Base-by-base conservation (phyloP, 2,329 filamentous ascomycete species). In the Geosmithia putterillii region DNA sequence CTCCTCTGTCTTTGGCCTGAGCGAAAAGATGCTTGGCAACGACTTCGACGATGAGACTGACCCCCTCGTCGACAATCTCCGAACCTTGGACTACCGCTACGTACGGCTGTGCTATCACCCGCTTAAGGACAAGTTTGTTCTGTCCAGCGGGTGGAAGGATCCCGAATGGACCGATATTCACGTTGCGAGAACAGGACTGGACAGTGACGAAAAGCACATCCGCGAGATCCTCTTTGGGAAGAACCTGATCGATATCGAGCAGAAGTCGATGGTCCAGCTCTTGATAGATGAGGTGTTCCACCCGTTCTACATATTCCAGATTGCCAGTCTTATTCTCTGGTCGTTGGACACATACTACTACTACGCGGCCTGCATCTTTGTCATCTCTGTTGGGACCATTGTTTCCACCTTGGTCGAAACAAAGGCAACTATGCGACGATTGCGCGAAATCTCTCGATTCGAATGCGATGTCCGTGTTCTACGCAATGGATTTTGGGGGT, bases 301-400 rank as follows among this genome's bases (percentile, higher is more conserved):
- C 57, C 94, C 92, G 0, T 98, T 98, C 60, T 98, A 98, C 59
- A 83, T 98, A 44, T 98, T 98, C 58, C 92, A 98, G 63, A 82
- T 96, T 54, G 90, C 89, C 40, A 96, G 92, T 67, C 69, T 98
- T 50, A 64, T 94, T 36, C 76, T 98, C 3, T 98, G 92, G 92
- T 95, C 90, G 9, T 58, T 95, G 51, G 92, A 98, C 57, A 74
- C 94, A 54, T 98, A 98, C 61, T 98, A 95, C 59, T 98, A 96
- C 65, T 98, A 98, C 62, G 92, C 92, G 4, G 74, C 81, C 15
- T 94, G 89, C 58, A 98, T 98, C 53, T 94, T 98, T 53, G 57
- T 90, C 47, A 96, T 98, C 62, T 98, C 94, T 0, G 74, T 92
- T 38, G 84, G 88, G 52, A 96, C 90, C 61, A 95, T 98, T 54